phyloP scores from a whole-genome alignment of 1,284 basidiomycete species.

The Ceratobasidium theobromae region DNA sequence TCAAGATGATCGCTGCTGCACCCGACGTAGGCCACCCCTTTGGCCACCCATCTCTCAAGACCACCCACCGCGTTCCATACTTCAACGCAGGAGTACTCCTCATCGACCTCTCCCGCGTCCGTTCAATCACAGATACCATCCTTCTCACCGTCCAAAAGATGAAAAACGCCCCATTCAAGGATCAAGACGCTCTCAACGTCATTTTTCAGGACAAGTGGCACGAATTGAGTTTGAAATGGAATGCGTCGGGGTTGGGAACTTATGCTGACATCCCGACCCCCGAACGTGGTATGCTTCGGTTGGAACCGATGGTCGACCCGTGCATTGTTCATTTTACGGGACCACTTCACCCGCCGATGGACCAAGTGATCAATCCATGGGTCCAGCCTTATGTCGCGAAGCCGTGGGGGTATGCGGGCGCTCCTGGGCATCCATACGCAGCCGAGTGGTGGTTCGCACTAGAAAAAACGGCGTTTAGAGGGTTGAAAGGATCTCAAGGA shows the following conservation, averaged over 20 bases:
- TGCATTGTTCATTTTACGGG: conserved; percentile 61
- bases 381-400: conserved; percentile 57
- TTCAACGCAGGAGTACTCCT: conserved; percentile 61
- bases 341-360: conserved; percentile 52
- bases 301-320: conserved; percentile 45
- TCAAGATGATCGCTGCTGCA: conserved; percentile 49
- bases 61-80: conserved; percentile 43
- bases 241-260: conserved; percentile 59
- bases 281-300: conserved; percentile 42
- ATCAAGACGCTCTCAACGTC: conserved; percentile 57
- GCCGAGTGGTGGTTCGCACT: conserved; percentile 53
- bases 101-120: conserved; percentile 50
- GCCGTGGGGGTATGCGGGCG: conserved; percentile 59
- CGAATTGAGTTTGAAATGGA: conserved; percentile 51
- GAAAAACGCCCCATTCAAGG: conserved; percentile 44
- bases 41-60: conserved; percentile 45
- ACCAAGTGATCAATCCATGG: conserved; percentile 52
- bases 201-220: conserved; percentile 51
- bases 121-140: conserved; percentile 42
- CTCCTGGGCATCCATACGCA: conserved; percentile 54
- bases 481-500: conserved; percentile 42
- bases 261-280: conserved; percentile 48
- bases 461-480: conserved; percentile 51
- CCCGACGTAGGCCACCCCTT: conserved; percentile 55
- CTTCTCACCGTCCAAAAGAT: conserved; percentile 40